Percentiles rank a stretch among this genome's conserved stretches.
phyloP scores from a whole-genome alignment of 2,329 filamentous ascomycete species.

The Claviceps africana region DNA sequence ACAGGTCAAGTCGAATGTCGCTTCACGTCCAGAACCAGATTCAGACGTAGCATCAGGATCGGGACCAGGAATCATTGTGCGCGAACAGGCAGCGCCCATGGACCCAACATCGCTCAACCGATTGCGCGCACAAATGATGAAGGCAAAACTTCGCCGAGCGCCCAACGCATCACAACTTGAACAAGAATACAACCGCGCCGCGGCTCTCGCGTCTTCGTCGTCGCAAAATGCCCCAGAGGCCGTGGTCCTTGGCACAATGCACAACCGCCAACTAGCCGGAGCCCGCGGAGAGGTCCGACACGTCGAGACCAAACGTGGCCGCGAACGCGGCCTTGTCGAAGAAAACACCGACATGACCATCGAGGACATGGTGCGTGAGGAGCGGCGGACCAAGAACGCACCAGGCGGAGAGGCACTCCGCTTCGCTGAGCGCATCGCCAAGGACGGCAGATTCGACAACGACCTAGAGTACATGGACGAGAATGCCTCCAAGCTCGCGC shows the following conservation, averaged over 20 bases:
- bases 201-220: constrained; percentile 34
- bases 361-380: constrained; percentile 93
- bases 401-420: constrained; percentile 66
- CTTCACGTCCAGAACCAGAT: constrained; percentile 19
- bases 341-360: constrained; percentile 94
- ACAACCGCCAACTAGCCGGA: constrained; percentile 78
- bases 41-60: constrained; percentile 15
- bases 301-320: constrained; percentile 66
- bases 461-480: constrained; percentile 97
- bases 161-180: constrained; percentile 66
- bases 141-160: constrained; percentile 71
- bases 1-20: background rate
- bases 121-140: constrained; percentile 89
- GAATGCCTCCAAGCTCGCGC: constrained; percentile 80
- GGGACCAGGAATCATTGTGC: constrained; percentile 43
- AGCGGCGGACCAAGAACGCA: constrained; percentile 69
- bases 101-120: constrained; percentile 76
- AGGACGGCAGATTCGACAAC: constrained; percentile 80
- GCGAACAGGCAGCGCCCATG: constrained; percentile 38
- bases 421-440: constrained; percentile 84
- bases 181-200: constrained; percentile 66
- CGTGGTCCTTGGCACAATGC: constrained; percentile 74
- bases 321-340: constrained; percentile 69
- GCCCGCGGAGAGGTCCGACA: constrained; percentile 58
- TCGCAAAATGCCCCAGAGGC: constrained; percentile 35